Evolutionary conservation across 73 alveolate species (phyloP).

Genomic region (Paramecium bursaria): DNA sequence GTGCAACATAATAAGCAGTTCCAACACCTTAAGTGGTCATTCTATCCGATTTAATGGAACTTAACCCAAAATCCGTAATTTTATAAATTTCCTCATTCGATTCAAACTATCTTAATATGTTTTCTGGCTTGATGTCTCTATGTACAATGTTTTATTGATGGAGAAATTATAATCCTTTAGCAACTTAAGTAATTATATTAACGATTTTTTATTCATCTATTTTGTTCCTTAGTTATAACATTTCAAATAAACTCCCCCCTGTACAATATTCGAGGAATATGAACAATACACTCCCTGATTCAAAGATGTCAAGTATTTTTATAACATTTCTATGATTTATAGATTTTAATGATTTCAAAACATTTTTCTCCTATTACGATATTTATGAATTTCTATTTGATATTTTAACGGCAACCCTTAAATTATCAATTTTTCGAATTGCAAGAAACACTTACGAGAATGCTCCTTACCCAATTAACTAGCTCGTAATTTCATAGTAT

Average conservation of each 20-base stretch:
- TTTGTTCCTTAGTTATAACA: neutral
- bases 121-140: slow-evolving; percentile 61
- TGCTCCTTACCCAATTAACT: slow-evolving; percentile 51
- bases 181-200: slow-evolving; percentile 20
- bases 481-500: slow-evolving; percentile 9
- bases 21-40: slow-evolving; percentile 80
- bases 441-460: slow-evolving; percentile 50
- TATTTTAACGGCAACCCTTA: slow-evolving; percentile 39
- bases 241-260: slow-evolving; percentile 44
- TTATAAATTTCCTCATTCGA: slow-evolving; percentile 14
- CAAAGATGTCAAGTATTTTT: slow-evolving; percentile 36
- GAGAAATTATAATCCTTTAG: slow-evolving; percentile 1
- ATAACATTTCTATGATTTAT: slow-evolving; percentile 22
- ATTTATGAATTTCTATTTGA: slow-evolving; percentile 25
- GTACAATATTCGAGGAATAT: slow-evolving; percentile 44
- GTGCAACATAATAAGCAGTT: slow-evolving; percentile 85
- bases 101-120: slow-evolving; percentile 33
- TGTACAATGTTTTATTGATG: slow-evolving; percentile 45
- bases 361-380: slow-evolving; percentile 26
- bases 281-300: slow-evolving; percentile 4
- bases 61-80: slow-evolving; percentile 57
- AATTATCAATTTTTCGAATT: neutral
- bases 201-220: slow-evolving; percentile 35
- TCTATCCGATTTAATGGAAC: slow-evolving; percentile 64
- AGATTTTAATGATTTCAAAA: neutral